A percentile compares a stretch with the other conserved stretches of the same genome.
phyloP scores from a whole-genome alignment of 805 yeast species.

The Candida sanyiensis region DNA sequence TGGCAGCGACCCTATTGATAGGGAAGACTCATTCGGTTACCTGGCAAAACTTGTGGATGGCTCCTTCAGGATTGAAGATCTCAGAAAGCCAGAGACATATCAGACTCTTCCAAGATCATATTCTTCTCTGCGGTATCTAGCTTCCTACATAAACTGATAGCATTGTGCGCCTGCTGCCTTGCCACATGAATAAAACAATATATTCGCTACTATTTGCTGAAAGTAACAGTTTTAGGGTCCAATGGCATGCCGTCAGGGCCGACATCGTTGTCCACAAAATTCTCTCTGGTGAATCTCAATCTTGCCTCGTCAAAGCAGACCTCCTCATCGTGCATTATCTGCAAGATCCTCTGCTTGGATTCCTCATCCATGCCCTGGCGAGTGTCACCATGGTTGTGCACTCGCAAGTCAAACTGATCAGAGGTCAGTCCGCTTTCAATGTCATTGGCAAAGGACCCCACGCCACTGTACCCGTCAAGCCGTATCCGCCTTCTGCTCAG shows the following conservation, averaged over 20 bases:
- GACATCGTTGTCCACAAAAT: slow-evolving; percentile 46
- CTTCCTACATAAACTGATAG: slow-evolving; percentile 28
- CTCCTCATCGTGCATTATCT: slow-evolving; percentile 46
- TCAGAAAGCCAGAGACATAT: slow-evolving; percentile 16
- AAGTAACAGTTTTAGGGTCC: slow-evolving; percentile 60
- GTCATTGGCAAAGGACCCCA: slow-evolving; percentile 40
- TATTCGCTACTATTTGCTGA: slow-evolving; percentile 18
- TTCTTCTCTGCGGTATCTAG: slow-evolving; percentile 34
- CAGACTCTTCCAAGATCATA: slow-evolving; percentile 23
- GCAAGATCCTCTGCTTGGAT: slow-evolving; percentile 45
- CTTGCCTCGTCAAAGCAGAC: slow-evolving; percentile 70
- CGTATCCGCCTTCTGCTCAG: slow-evolving; percentile 22
- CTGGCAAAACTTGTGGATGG: slow-evolving; percentile 33
- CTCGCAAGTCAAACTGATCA: slow-evolving; percentile 45
- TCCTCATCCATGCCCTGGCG: slow-evolving; percentile 57
- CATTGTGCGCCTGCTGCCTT: no score
- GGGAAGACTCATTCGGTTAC: slow-evolving; percentile 40
- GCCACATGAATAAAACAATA: no score
- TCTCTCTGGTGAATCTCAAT: slow-evolving; percentile 39
- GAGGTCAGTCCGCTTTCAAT: slow-evolving; percentile 56
- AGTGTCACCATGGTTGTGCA: slow-evolving; percentile 44
- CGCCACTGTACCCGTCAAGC: slow-evolving; percentile 21
- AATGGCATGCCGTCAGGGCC: slow-evolving; percentile 62
- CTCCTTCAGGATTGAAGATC: slow-evolving; percentile 11
- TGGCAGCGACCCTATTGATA: not conserved